phyloP scores from a whole-genome alignment of 768 basidiomycete genomes.

The Podaxis mareebaensis region DNA sequence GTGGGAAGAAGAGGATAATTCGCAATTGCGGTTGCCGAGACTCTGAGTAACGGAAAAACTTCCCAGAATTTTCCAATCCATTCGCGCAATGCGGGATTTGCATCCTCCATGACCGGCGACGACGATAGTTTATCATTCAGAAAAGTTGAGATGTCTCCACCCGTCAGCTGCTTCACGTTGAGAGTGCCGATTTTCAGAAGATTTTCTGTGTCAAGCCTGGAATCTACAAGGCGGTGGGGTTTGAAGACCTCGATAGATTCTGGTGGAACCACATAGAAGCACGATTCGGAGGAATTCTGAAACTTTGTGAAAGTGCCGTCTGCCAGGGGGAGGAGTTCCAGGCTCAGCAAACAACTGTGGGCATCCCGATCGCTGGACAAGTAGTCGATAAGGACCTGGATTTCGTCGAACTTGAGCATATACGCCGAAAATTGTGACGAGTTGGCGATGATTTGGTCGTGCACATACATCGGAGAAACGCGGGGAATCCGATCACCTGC shows the following conservation, averaged over 20 bases:
- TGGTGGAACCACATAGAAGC: constrained; percentile 31
- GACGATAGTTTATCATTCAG: neutral
- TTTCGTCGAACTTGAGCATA: constrained; percentile 25
- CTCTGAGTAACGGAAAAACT: constrained; percentile 17
- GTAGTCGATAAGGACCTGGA: constrained; percentile 29
- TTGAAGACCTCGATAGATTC: constrained; percentile 24
- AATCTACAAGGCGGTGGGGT: constrained; percentile 14
- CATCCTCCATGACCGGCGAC: neutral
- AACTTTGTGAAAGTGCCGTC: constrained; percentile 32
- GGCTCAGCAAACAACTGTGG: constrained; percentile 26
- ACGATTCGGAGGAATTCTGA: constrained; percentile 15
- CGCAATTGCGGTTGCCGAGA: constrained; percentile 19
- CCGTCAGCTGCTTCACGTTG: constrained; percentile 2
- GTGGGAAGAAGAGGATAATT: constrained; percentile 38
- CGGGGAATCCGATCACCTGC: neutral
- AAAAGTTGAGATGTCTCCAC: neutral
- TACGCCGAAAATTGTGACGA: constrained; percentile 10
- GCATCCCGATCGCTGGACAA: constrained; percentile 21
- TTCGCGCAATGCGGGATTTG: neutral
- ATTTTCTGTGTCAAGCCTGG: neutral
- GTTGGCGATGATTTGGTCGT: constrained; percentile 6
- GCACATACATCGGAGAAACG: constrained; percentile 6
- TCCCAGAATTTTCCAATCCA: constrained; percentile 40
- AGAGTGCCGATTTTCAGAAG: constrained; percentile 1
- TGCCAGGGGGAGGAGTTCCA: constrained; percentile 38